Evolutionary conservation across 2,329 filamentous ascomycete genomes (phyloP).

Genomic region (Alternaria gansuensis): DNA sequence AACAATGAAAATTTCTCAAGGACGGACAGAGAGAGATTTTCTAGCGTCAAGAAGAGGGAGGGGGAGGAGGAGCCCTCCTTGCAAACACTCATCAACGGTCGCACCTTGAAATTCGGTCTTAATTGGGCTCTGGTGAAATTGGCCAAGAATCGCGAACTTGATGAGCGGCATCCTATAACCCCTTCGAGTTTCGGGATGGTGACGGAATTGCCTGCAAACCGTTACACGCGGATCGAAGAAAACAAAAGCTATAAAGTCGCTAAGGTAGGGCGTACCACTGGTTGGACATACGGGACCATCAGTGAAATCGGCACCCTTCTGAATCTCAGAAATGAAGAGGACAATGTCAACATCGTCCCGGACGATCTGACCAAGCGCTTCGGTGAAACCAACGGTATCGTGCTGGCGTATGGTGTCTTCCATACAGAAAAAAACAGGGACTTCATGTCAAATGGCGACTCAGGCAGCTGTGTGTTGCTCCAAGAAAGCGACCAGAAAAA

Average conservation of each 20-base stretch:
- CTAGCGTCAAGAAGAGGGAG: no score
- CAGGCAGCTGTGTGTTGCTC: background rate
- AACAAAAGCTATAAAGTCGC: no score
- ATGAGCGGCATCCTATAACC: no score
- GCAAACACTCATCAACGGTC: background rate
- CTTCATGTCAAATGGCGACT: background rate
- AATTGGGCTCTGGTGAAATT: slow-evolving; percentile 7
- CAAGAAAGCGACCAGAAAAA: background rate
- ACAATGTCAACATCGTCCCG: background rate
- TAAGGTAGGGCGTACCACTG: no score
- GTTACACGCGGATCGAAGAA: no score
- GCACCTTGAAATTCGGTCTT: background rate
- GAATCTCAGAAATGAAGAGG: background rate
- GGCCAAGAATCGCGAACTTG: no score
- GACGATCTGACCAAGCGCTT: background rate
- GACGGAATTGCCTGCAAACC: no score
- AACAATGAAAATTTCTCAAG: background rate
- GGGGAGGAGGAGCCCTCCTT: background rate
- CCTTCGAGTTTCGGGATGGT: no score
- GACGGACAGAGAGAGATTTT: no score
- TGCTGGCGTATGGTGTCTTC: slow-evolving; percentile 2
- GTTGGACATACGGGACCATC: background rate
- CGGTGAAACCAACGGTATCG: background rate
- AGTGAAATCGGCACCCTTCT: background rate
- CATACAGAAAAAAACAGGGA: background rate